Evolutionary conservation across 805 yeast species (phyloP).

Genomic region (Peterozyma xylosa): DNA sequence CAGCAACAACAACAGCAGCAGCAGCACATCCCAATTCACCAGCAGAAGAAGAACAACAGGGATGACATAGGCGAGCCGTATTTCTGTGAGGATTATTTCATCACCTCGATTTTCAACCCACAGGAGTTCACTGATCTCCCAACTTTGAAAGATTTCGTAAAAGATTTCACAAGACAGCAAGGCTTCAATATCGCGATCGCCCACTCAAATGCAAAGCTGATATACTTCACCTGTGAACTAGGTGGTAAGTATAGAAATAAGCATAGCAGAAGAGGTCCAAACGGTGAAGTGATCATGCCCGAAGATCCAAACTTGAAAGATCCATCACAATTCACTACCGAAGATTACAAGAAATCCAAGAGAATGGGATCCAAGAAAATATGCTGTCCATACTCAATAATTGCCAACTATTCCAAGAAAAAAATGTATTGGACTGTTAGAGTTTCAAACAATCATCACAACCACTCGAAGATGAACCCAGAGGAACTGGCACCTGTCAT

Average conservation of each 20-base stretch:
- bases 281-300: constrained; percentile 10
- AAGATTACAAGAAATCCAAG: constrained; percentile 24
- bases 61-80: constrained; percentile 8
- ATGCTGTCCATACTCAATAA: constrained; percentile 53
- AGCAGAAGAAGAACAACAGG: background rate
- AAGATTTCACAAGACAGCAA: constrained; percentile 48
- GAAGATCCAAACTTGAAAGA: constrained; percentile 9
- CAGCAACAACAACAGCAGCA: constrained; percentile 8
- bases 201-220: constrained; percentile 50
- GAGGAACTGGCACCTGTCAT: constrained; percentile 49
- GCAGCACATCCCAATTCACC: background rate
- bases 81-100: constrained; percentile 30
- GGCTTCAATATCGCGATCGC: constrained; percentile 56
- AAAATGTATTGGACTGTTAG: constrained; percentile 43
- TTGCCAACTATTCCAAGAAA: constrained; percentile 44
- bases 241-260: constrained; percentile 42
- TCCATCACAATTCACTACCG: constrained; percentile 8
- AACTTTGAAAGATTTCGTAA: constrained; percentile 44
- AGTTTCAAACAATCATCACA: constrained; percentile 49
- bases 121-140: constrained; percentile 42
- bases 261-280: constrained; percentile 31
- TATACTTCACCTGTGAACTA: constrained; percentile 50
- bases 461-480: constrained; percentile 52
- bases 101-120: constrained; percentile 47
- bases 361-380: constrained; percentile 38